Evolutionary conservation across 352 stramenopile species (phyloP), one percentile per base, ranked within the genome.

Genomic region (Phytophthora capsici): DNA sequence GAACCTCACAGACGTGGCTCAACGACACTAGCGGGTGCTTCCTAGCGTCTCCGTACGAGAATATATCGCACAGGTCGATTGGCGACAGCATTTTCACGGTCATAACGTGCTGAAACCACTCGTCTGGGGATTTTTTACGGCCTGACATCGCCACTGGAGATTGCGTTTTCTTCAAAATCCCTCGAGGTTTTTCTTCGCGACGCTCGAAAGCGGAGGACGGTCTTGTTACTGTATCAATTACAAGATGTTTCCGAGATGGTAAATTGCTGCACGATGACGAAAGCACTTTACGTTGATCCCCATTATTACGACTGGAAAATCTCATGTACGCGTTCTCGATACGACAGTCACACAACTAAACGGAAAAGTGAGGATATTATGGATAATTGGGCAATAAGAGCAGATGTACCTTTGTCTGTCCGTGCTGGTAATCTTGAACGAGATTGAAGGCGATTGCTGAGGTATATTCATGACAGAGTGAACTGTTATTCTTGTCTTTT

Each of bases 31-130:
- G 47, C 5, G 45, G 56, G 34, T 91, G 70, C 14, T 68, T 75
- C 0, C 63, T 43, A 0, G 78, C 63, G 19, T 87, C 64, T 10
- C 76, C 80, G 20, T 67, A 83, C 16, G 66, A 88, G 37, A 91
- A 87, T 4, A 65, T 16, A 12, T 91, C 82, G 36, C 69, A 86
- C 20, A 91, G 37, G 65, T 91, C 80, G 0, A 88, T 60, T 6
- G 80, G 77, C 3, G 76, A 87, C 3, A 91, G 34, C 40, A 78
- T 57, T 26, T 78, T 82, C 5, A 37, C 23, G 19, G 53, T 37
- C 48, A 91, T 67, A 16, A 91, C 64, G 14, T 72, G 78, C n/a
- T 82, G 71, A 34, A 91, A 88, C 76, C 80, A 89, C 10, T 63
- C 62, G 17, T 86, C 72, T 0, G 78, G 78, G 0, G 63, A 76